phyloP scores from a whole-genome alignment of 345 rosid species.

The Populus ilicifolia region DNA sequence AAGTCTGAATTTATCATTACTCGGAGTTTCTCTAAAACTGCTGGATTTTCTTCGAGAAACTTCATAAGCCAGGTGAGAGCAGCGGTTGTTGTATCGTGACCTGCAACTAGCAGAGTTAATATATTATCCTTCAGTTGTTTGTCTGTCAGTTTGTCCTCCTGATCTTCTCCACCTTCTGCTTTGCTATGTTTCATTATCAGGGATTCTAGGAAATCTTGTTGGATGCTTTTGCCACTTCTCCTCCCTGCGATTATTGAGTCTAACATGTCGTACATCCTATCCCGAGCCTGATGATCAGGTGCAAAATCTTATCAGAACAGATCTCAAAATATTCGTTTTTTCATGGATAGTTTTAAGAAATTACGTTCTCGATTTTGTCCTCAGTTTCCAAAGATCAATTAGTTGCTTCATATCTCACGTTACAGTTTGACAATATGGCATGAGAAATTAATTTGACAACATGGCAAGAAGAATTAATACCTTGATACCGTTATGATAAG shows the following conservation, averaged over 20 bases:
- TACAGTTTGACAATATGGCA: too few species aligned
- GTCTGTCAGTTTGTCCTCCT: conserved; percentile 50
- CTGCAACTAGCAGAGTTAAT: conserved; percentile 59
- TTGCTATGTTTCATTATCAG: conserved; percentile 50
- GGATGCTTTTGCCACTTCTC: conserved; percentile 43
- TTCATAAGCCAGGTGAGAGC: conserved; percentile 61
- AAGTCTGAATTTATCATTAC: conserved; percentile 19
- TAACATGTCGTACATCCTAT: conserved; percentile 55
- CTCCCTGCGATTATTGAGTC: conserved; percentile 40
- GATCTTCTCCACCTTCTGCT: conserved; percentile 20
- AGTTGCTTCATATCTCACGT: too few species aligned
- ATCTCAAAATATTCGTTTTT: too few species aligned
- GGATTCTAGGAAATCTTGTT: conserved; percentile 59
- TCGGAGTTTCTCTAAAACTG: conserved; percentile 45
- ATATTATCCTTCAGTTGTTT: conserved; percentile 56
- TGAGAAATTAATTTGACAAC: not conserved
- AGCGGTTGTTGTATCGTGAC: conserved; percentile 69
- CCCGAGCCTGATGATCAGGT: conserved; percentile 45
- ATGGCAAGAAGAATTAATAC: conserved; percentile 16
- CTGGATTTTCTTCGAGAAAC: conserved; percentile 53
- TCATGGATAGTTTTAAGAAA: too few species aligned
- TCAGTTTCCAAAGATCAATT: not conserved
- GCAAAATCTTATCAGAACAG: not conserved
- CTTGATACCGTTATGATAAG: conserved; percentile 52
- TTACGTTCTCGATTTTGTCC: not conserved